These are phyloP conservation scores for Triticum turgidum DNA, from an alignment of 176 grass and related monocot genomes.

Conservation along the genomic window DNA sequence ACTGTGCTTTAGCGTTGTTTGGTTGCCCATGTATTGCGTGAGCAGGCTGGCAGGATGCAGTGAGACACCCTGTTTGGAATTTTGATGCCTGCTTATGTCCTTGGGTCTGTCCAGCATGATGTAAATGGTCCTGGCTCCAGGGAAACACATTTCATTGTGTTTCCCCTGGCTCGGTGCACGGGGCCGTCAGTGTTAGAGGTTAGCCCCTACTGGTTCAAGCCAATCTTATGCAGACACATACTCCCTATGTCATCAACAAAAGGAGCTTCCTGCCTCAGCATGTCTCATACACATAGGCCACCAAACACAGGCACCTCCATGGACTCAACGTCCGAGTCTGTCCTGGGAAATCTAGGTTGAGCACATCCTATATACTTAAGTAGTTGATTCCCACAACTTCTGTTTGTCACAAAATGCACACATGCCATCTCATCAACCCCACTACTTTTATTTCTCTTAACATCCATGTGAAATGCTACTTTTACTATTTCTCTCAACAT, in stretches of 20 bases:
- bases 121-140: neutral
- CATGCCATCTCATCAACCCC: neutral
- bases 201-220: neutral
- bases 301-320: neutral
- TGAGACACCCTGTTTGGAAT: neutral
- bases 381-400: neutral
- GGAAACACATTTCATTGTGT: neutral
- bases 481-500: neutral
- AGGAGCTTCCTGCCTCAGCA: neutral
- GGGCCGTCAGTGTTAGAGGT: neutral
- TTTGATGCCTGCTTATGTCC: neutral
- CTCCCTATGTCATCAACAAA: neutral
- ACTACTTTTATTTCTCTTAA: neutral
- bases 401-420: neutral
- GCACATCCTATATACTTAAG: neutral
- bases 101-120: neutral
- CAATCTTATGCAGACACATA: neutral
- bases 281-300: neutral
- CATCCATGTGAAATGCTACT: neutral
- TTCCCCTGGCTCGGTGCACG: neutral
- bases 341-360: neutral
- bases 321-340: neutral
- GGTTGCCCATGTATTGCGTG: neutral
- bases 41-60: neutral
- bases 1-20: neutral